These are phyloP conservation scores for Ilex asprella DNA, from an alignment of 257 asterid genomes.

Conservation along the genomic window DNA sequence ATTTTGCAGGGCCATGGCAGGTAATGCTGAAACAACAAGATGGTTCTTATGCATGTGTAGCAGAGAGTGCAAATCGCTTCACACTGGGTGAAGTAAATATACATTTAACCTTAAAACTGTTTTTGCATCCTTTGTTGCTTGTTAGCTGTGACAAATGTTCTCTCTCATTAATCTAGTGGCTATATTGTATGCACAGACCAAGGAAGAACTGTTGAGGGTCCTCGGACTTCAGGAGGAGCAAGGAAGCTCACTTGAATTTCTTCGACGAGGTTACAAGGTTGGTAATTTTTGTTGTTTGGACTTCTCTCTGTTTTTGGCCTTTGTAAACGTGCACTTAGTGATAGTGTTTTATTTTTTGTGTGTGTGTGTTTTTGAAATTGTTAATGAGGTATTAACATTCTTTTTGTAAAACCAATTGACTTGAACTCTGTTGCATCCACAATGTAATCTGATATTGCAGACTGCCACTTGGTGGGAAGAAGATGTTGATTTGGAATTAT, in stretches of 20 bases:
- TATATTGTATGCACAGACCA: slow-evolving; percentile 46
- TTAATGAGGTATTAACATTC: no score
- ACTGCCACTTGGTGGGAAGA: slow-evolving; percentile 10
- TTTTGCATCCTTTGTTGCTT: slow-evolving; percentile 1
- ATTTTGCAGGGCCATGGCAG: slow-evolving; percentile 89
- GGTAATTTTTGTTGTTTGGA: background rate
- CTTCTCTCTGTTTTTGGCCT: background rate
- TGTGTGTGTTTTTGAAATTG: no score
- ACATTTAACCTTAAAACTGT: slow-evolving; percentile 9
- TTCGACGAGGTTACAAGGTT: slow-evolving; percentile 94
- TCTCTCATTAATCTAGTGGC: background rate
- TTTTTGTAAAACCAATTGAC: background rate
- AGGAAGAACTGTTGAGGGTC: slow-evolving; percentile 91
- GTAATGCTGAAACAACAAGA: slow-evolving; percentile 95
- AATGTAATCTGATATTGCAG: slow-evolving; percentile 31
- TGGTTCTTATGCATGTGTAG: slow-evolving; percentile 89
- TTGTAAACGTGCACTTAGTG: background rate
- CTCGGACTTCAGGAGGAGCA: slow-evolving; percentile 80
- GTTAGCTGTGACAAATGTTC: background rate
- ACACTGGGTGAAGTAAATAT: slow-evolving; percentile 71
- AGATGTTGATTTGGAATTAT: slow-evolving; percentile 16
- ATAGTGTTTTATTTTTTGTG: no score
- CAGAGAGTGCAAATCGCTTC: slow-evolving; percentile 83
- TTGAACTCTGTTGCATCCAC: background rate
- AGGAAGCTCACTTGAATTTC: slow-evolving; percentile 98